Evolutionary conservation across 2,329 filamentous ascomycete species (phyloP).

Genomic region (Pseudocercospora crystallina): DNA sequence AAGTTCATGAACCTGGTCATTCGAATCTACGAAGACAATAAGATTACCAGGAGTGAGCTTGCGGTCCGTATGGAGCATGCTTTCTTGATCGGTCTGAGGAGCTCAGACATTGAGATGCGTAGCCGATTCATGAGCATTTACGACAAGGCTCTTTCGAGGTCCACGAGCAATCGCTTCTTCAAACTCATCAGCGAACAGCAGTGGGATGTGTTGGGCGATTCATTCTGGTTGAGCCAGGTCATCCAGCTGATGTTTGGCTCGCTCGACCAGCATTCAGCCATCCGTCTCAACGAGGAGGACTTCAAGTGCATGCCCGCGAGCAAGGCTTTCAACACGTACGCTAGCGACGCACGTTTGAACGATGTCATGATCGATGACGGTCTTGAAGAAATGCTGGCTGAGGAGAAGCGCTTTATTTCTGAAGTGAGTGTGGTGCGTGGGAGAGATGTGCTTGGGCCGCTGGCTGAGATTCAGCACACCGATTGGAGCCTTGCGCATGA

Average conservation of each 20-base stretch:
- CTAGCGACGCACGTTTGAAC: slow-evolving; percentile 63
- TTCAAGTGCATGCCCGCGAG: slow-evolving; percentile 76
- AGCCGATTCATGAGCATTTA: slow-evolving; percentile 97
- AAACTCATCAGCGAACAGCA: slow-evolving; percentile 92
- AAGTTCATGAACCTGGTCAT: slow-evolving; percentile 96
- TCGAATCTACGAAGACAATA: slow-evolving; percentile 95
- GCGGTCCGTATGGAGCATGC: slow-evolving; percentile 97
- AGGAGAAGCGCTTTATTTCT: slow-evolving; percentile 77
- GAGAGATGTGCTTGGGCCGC: slow-evolving; percentile 83
- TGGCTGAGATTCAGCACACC: slow-evolving; percentile 88
- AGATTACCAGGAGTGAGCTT: slow-evolving; percentile 90
- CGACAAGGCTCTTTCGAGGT: slow-evolving; percentile 89
- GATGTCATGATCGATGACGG: slow-evolving; percentile 77
- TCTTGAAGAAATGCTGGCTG: slow-evolving; percentile 74
- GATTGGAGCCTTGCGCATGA: slow-evolving; percentile 79
- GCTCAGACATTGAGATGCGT: slow-evolving; percentile 92
- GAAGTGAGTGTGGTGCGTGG: slow-evolving; percentile 84
- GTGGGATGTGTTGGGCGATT: slow-evolving; percentile 92
- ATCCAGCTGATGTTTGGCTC: slow-evolving; percentile 90
- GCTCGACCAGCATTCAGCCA: slow-evolving; percentile 76
- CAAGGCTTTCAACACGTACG: slow-evolving; percentile 70
- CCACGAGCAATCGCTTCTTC: slow-evolving; percentile 80
- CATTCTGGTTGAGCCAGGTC: slow-evolving; percentile 95
- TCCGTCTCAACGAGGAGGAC: slow-evolving; percentile 79
- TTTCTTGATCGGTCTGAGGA: slow-evolving; percentile 91